Conservation (phyloP, 345 rosid genomes). For the Gossypium anomalum region DNA sequence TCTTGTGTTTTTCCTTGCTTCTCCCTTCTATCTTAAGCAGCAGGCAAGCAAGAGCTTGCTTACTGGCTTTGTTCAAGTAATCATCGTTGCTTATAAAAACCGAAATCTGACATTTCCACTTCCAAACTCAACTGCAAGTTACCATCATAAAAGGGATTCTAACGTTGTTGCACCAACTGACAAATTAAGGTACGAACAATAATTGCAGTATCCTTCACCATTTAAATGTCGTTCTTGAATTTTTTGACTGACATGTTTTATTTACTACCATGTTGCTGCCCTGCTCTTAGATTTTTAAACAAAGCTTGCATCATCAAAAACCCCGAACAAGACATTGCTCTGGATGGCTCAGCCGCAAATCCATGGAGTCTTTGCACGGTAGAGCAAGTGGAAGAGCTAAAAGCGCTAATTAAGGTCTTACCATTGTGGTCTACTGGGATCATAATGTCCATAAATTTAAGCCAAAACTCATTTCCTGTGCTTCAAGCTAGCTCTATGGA, state of each 20-base stretch:
- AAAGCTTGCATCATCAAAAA: slow-evolving; percentile 58
- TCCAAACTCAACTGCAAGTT: slow-evolving; percentile 31
- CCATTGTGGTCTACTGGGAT: slow-evolving; percentile 82
- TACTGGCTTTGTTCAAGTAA: slow-evolving; percentile 47
- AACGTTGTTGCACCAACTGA: slow-evolving; percentile 41
- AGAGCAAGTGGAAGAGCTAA: slow-evolving; percentile 80
- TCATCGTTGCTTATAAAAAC: slow-evolving; percentile 43
- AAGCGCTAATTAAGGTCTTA: slow-evolving; percentile 55
- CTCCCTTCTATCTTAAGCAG: slow-evolving; percentile 44
- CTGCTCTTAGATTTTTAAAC: slow-evolving; percentile 52
- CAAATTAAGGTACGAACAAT: slow-evolving; percentile 42
- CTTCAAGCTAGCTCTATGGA: slow-evolving; percentile 74
- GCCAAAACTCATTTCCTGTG: slow-evolving; percentile 56
- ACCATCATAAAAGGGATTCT: slow-evolving; percentile 48
- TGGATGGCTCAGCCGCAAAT: slow-evolving; percentile 56
- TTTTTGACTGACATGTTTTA: neutral
- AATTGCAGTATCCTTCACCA: neutral
- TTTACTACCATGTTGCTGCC: neutral
- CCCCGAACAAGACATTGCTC: slow-evolving; percentile 41
- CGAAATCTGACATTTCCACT: slow-evolving; percentile 47
- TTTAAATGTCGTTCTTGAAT: neutral
- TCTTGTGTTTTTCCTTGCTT: neutral
- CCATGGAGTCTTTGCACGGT: slow-evolving; percentile 76
- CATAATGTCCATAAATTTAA: slow-evolving; percentile 51
- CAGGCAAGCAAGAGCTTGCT: slow-evolving; percentile 39